Conservation (phyloP, 768 basidiomycete species). For the Candolleomyces aberdarensis region DNA sequence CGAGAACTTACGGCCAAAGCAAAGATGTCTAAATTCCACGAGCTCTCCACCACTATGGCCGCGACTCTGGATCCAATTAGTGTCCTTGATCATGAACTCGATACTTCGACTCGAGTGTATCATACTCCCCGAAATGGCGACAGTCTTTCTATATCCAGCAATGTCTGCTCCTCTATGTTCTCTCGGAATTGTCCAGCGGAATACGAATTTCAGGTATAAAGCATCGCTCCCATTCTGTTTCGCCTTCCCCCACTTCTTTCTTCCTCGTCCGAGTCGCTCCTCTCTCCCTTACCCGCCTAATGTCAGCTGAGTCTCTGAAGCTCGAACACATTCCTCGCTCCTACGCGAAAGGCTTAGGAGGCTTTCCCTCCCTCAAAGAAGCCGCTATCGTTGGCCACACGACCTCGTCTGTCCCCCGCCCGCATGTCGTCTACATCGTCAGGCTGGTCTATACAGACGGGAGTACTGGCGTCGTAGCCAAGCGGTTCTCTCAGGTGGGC, state of each 20-base stretch:
- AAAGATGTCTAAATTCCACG: no score
- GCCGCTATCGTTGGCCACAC: slow-evolving; percentile 39
- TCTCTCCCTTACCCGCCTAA: slow-evolving; percentile 2
- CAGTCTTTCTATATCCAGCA: neutral
- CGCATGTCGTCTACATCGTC: slow-evolving; percentile 45
- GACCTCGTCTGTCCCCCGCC: slow-evolving; percentile 41
- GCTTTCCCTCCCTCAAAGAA: neutral
- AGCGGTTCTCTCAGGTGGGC: slow-evolving; percentile 46
- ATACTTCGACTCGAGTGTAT: no score
- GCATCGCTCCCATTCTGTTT: neutral
- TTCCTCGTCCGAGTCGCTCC: no score
- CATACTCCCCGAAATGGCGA: neutral
- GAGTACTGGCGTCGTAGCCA: slow-evolving; percentile 24
- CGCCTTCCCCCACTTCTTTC: no score
- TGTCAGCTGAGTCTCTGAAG: neutral
- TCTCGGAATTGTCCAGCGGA: neutral
- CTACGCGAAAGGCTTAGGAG: neutral
- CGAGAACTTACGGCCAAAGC: no score
- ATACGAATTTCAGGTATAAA: neutral
- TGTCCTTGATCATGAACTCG: no score
- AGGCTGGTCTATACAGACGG: slow-evolving; percentile 31
- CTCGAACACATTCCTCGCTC: neutral
- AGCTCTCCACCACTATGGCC: no score
- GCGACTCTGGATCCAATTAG: no score
- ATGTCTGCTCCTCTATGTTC: neutral